A percentile compares a stretch with the other conserved stretches of the same genome.
These are phyloP conservation scores for Backusella australiensis DNA, from an alignment of 192 early-diverging fungal genomes.

Conservation along the genomic window DNA sequence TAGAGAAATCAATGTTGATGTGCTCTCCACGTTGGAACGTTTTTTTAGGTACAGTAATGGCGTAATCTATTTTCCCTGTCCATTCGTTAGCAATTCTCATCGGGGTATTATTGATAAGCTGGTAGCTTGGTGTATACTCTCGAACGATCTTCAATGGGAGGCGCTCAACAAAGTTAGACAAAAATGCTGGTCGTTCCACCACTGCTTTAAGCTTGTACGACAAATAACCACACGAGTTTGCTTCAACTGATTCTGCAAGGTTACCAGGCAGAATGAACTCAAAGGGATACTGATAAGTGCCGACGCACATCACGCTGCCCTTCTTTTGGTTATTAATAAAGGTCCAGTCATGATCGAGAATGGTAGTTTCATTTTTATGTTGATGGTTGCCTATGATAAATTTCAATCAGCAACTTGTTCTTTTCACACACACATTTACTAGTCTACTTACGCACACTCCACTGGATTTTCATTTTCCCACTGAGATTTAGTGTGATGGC, in stretches of 20 bases:
- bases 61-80: constrained; percentile 52
- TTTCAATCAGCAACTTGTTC: not conserved
- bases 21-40: constrained; percentile 48
- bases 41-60: constrained; percentile 46
- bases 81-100: constrained; percentile 53
- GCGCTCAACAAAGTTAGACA: constrained; percentile 40
- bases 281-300: constrained; percentile 50
- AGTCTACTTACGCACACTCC: constrained; percentile 35
- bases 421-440: not conserved
- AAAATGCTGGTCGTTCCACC: constrained; percentile 49
- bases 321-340: constrained; percentile 48
- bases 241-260: constrained; percentile 58
- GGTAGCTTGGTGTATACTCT: constrained; percentile 34
- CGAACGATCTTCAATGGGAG: constrained; percentile 43
- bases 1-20: constrained; percentile 44
- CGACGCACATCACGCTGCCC: constrained; percentile 24
- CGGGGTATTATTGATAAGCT: constrained; percentile 36
- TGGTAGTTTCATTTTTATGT: constrained; percentile 32
- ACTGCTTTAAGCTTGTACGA: constrained; percentile 52
- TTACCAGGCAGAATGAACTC: constrained; percentile 54
- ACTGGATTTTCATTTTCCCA: constrained; percentile 52
- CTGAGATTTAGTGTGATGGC: constrained; percentile 45
- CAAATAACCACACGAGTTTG: constrained; percentile 38
- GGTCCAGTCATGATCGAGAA: constrained; percentile 54
- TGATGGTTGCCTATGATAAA: not conserved